Conservation (phyloP, 2,329 filamentous ascomycete genomes). For the Basipetospora chlamydospora region DNA sequence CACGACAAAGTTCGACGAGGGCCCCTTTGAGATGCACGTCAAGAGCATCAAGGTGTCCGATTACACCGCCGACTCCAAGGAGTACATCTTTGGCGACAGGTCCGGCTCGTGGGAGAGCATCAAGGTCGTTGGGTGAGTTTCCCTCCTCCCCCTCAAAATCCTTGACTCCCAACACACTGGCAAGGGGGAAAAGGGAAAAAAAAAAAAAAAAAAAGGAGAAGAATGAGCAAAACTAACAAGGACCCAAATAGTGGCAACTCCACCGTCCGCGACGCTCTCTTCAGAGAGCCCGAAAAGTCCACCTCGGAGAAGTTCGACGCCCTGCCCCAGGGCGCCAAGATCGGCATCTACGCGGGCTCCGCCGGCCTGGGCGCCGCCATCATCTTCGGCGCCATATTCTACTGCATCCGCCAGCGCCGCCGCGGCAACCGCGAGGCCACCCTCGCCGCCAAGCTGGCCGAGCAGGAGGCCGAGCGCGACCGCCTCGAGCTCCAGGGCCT, state of each 20-base stretch:
- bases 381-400: constrained; percentile 28
- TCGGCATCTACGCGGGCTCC: constrained; percentile 34
- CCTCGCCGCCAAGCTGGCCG: constrained; percentile 25
- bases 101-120: constrained; percentile 52
- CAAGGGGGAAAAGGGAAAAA: neutral
- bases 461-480: no score
- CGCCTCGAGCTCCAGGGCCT: constrained; percentile 36
- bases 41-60: constrained; percentile 42
- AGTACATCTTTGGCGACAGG: constrained; percentile 50
- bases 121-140: constrained; percentile 35
- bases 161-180: no score
- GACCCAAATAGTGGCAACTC: constrained; percentile 38
- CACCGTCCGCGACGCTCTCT: constrained; percentile 31
- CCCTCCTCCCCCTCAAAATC: no score
- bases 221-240: no score
- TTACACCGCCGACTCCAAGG: constrained; percentile 41
- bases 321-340: constrained; percentile 34
- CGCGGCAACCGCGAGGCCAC: constrained; percentile 36
- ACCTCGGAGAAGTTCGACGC: constrained; percentile 38
- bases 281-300: constrained; percentile 23
- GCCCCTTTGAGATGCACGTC: constrained; percentile 62
- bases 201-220: constrained; percentile 5
- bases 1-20: constrained; percentile 47
- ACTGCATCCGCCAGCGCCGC: constrained; percentile 40
- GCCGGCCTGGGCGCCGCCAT: constrained; percentile 24